Conservation (phyloP, 1,284 basidiomycete species). For the Thelephora terrestris region DNA sequence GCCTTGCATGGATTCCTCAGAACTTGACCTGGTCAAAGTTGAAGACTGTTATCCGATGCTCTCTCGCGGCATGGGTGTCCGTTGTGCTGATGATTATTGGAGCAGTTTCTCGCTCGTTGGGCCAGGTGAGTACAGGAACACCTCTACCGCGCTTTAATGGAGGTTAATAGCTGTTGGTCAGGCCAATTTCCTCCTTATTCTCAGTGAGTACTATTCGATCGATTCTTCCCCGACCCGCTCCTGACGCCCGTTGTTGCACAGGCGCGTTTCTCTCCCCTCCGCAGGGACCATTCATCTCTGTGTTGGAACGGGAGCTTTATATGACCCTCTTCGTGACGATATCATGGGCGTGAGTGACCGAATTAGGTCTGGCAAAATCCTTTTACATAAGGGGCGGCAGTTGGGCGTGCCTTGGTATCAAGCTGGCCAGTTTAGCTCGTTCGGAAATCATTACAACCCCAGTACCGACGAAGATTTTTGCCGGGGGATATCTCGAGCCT, state of each 20-base stretch:
- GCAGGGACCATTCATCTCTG: conserved; percentile 53
- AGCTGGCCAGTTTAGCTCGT: conserved; percentile 52
- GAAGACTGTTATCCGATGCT: conserved; percentile 58
- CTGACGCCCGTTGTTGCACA: conserved; percentile 15
- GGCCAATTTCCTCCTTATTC: conserved; percentile 44
- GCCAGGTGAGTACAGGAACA: conserved; percentile 36
- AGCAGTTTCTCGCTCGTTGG: conserved; percentile 38
- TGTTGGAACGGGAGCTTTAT: conserved; percentile 61
- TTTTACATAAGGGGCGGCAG: conserved; percentile 22
- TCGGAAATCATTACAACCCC: conserved; percentile 32
- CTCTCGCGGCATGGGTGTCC: conserved; percentile 54
- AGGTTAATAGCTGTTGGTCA: conserved; percentile 14
- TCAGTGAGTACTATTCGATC: not conserved
- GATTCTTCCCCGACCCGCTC: not conserved
- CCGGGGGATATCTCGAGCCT: conserved; percentile 51
- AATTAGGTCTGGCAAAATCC: not conserved
- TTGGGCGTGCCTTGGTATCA: conserved; percentile 60
- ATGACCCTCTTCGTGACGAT: conserved; percentile 40
- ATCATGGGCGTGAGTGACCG: conserved; percentile 53
- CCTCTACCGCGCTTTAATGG: not conserved
- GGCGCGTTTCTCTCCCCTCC: conserved; percentile 63
- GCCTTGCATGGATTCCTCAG: conserved; percentile 43
- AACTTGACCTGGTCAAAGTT: conserved; percentile 50
- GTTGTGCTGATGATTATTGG: conserved; percentile 56
- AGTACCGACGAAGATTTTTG: conserved; percentile 25